These are phyloP conservation scores for Spinacia oleracea DNA, from an alignment of 179 eudicot genomes.

Conservation along the genomic window DNA sequence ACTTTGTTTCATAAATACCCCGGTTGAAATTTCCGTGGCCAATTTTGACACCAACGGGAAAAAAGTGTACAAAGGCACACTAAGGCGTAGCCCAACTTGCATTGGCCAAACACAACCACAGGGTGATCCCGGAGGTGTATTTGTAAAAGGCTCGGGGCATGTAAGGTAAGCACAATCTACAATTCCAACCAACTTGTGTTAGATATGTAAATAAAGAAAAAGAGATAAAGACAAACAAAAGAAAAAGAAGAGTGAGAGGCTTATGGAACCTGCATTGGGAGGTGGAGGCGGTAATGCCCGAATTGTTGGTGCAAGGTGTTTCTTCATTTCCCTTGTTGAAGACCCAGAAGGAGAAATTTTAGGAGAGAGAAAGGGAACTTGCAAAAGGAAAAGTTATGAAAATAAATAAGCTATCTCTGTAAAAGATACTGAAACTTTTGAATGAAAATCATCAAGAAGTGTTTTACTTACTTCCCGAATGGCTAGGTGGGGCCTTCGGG, in stretches of 20 bases:
- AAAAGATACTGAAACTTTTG: background rate
- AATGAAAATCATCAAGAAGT: conserved; percentile 17
- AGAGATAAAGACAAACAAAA: background rate
- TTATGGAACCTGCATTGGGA: conserved; percentile 75
- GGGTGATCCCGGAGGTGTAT: conserved; percentile 77
- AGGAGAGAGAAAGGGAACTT: conserved; percentile 65
- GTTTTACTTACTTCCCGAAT: conserved; percentile 45
- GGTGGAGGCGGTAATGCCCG: conserved; percentile 90
- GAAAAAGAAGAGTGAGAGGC: conserved; percentile 5
- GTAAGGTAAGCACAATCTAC: conserved; percentile 73
- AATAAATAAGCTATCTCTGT: conserved; percentile 33
- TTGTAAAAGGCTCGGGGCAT: conserved; percentile 74
- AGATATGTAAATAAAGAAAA: conserved; percentile 16
- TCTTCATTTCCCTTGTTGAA: conserved; percentile 54
- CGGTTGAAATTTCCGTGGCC: conserved; percentile 71
- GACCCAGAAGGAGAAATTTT: conserved; percentile 59
- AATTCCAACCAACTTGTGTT: conserved; percentile 20
- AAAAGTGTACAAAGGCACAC: conserved; percentile 70
- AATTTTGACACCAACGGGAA: conserved; percentile 88
- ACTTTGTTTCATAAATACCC: conserved; percentile 64
- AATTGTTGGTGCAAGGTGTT: conserved; percentile 48
- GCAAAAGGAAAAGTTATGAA: conserved; percentile 39
- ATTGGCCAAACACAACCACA: conserved; percentile 88
- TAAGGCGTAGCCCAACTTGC: conserved; percentile 84
- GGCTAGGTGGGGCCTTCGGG: conserved; percentile 40